These are phyloP conservation scores for Tilletia walkeri DNA, from an alignment of 1,284 basidiomycete genomes.

Conservation along the genomic window DNA sequence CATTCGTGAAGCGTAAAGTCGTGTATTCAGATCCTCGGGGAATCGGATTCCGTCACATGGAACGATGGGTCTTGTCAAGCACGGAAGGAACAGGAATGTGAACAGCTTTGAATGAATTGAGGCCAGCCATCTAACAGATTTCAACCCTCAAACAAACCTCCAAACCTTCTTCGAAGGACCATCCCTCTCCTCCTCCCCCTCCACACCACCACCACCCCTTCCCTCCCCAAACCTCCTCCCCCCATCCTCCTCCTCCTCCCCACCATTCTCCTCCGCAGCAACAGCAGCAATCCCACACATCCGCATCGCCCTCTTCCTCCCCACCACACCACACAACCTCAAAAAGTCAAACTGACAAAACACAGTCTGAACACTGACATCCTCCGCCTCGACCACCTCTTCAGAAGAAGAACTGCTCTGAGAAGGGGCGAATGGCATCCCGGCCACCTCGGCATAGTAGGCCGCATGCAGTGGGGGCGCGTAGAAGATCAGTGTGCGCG, in stretches of 20 bases:
- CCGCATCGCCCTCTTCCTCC: constrained; percentile 31
- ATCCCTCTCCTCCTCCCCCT: constrained; percentile 10
- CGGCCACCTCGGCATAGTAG: constrained; percentile 85
- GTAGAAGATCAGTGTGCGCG: constrained; percentile 89
- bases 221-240: constrained; percentile 10
- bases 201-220: neutral
- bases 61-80: no score
- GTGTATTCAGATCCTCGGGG: no score
- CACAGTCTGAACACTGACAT: constrained; percentile 64
- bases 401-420: no score
- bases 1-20: no score
- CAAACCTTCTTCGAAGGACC: constrained; percentile 8
- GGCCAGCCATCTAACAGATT: no score
- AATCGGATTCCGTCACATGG: no score
- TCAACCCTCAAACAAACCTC: neutral
- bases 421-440: constrained; percentile 68
- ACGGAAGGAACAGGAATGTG: no score
- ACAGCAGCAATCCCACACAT: neutral
- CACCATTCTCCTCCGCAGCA: neutral
- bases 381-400: constrained; percentile 31
- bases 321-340: constrained; percentile 75
- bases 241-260: neutral
- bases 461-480: constrained; percentile 82
- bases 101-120: no score
- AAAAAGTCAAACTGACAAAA: constrained; percentile 88